Base-by-base conservation (phyloP, 805 yeast genomes). In the Ogataea methanolica region DNA sequence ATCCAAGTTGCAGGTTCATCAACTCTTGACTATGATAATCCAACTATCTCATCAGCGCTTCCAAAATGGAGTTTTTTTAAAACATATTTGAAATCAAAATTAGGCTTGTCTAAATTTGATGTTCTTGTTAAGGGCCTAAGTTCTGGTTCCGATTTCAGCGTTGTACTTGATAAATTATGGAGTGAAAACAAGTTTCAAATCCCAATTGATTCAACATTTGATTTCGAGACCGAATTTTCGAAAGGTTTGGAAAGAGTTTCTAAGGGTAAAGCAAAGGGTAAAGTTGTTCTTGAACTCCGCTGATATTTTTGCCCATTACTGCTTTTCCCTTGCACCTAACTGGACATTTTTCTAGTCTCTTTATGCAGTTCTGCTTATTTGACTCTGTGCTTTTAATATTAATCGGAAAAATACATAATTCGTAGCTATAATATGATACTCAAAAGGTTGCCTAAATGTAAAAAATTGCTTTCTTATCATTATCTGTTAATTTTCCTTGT, bases 191-290 rank as follows among this genome's bases (percentile, higher is more conserved):
- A 70, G 14, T 55, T 80, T 44, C 61, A 65, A 42, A 67, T 80
- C 5, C 62, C 69, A 7, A 70, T 86, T 41, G 92, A 85, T 58
- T 71, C 82, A 5, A 74, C 73, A 33, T 73, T 68, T 50, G 60
- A 70, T 15, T 73, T 83, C 52, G 73, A 68, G 2, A 53, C 54
- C 14, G 75, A 85, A 17, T 78, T 61, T 51, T 52, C 72, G 41
- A 60, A 68, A 8, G 94, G 89, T 1, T 61, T 76, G 40, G 75
- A 75, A 8, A 68, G 68, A 51, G 60, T 84, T 29, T 61, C 61
- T 6, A 61, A 71, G 33, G 75, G 78, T 47, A 68, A 61, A 42
- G 81, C 84, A 7, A 77, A 74, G 47, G 96, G 96, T 35, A 88
- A 88, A 62, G 69, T 85, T 42, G 76, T 88, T n/a, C 47, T 80